A percentile compares a stretch with the other conserved stretches of the same genome.
Conservation (phyloP, 768 basidiomycete genomes). For the Amanita fuliginea region DNA sequence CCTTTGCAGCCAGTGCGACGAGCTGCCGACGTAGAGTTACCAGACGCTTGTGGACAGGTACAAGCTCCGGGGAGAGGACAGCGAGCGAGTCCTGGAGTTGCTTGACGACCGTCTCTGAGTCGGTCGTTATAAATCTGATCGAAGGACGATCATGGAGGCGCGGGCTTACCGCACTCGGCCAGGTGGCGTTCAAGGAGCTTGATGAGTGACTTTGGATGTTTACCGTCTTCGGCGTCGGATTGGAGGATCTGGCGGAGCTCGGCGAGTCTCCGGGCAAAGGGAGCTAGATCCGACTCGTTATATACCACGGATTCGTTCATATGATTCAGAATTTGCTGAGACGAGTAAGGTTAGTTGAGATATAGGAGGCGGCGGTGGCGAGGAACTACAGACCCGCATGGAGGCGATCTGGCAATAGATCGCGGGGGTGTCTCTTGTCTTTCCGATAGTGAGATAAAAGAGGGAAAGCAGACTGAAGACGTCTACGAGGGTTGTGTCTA, state of each 20-base stretch:
- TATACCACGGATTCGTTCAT: constrained; percentile 96
- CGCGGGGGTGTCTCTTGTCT: constrained; percentile 88
- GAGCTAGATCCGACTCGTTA: constrained; percentile 81
- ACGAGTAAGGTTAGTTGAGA: constrained; percentile 10
- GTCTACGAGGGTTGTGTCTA: constrained; percentile 93
- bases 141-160: constrained; percentile 1
- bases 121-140: neutral
- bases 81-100: constrained; percentile 78
- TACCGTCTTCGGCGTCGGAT: constrained; percentile 68
- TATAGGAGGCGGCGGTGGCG: too few relatives aligned
- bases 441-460: constrained; percentile 97
- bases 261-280: constrained; percentile 72
- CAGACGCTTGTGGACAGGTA: constrained; percentile 83
- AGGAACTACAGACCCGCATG: constrained; percentile 71
- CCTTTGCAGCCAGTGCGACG: constrained; percentile 79
- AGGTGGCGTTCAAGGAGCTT: constrained; percentile 86
- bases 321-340: constrained; percentile 85
- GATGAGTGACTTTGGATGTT: constrained; percentile 79
- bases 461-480: constrained; percentile 92
- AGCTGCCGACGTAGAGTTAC: constrained; percentile 84
- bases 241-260: constrained; percentile 83
- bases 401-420: constrained; percentile 94
- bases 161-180: constrained; percentile 78
- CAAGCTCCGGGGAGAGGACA: constrained; percentile 80
- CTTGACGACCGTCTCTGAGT: constrained; percentile 60